A percentile compares a stretch with the other conserved stretches of the same genome.
Evolutionary conservation across 192 early-diverging fungal species (phyloP).

Genomic region (Rhizophagus clarus): DNA sequence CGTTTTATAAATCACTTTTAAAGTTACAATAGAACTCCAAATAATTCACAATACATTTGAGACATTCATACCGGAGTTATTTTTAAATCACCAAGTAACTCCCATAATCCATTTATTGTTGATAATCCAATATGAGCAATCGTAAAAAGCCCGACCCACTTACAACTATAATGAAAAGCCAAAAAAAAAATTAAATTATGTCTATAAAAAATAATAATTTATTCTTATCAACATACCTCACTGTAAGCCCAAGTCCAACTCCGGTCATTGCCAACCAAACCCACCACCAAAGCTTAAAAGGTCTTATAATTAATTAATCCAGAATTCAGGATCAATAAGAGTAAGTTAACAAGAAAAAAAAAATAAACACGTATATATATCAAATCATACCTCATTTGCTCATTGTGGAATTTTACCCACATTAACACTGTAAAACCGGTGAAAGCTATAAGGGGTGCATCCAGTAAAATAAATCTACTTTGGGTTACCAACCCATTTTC

Average conservation of each 20-base stretch:
- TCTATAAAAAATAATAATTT: background rate
- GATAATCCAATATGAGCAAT: slow-evolving; percentile 85
- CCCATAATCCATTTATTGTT: slow-evolving; percentile 85
- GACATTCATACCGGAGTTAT: slow-evolving; percentile 57
- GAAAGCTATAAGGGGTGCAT: slow-evolving; percentile 90
- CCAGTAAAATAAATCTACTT: slow-evolving; percentile 88
- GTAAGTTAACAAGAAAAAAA: background rate
- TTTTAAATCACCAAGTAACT: slow-evolving; percentile 71
- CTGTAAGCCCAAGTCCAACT: slow-evolving; percentile 67
- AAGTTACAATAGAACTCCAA: too few species aligned
- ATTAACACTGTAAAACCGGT: slow-evolving; percentile 74
- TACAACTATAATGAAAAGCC: slow-evolving; percentile 60
- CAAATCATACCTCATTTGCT: slow-evolving; percentile 39
- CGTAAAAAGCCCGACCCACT: slow-evolving; percentile 94
- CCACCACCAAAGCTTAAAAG: slow-evolving; percentile 86
- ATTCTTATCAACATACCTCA: slow-evolving; percentile 15
- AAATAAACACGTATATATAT: background rate
- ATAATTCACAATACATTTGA: too few species aligned
- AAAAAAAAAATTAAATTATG: background rate
- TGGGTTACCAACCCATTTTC: slow-evolving; percentile 92
- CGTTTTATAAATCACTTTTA: slow-evolving; percentile 5
- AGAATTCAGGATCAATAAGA: background rate
- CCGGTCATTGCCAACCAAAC: slow-evolving; percentile 85
- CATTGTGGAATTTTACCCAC: slow-evolving; percentile 89
- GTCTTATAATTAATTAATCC: slow-evolving; percentile 38